phyloP scores from a whole-genome alignment of 2,329 filamentous ascomycete genomes.

The Sporothrix pallida region DNA sequence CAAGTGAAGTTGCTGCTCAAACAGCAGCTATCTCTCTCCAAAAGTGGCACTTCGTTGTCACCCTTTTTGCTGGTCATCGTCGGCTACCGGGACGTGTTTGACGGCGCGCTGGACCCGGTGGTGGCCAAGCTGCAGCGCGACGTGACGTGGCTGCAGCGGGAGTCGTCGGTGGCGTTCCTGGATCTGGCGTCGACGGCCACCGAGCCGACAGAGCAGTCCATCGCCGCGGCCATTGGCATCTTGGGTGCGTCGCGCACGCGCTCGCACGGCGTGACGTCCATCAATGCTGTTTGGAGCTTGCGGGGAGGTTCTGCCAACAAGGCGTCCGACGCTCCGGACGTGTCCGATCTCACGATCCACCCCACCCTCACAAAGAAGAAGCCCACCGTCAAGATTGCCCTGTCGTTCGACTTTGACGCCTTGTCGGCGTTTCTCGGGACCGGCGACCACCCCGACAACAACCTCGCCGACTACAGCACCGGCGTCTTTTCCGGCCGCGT shows the following conservation, averaged over 20 bases:
- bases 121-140: conserved; percentile 19
- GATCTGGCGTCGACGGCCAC: conserved; percentile 2
- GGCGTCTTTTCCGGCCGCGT: conserved; percentile 55
- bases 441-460: conserved; percentile 55
- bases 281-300: conserved; percentile 14
- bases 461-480: conserved; percentile 55
- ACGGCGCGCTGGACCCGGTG: conserved; percentile 7
- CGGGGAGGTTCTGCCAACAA: not conserved
- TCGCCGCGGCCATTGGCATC: conserved; percentile 9
- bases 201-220: conserved; percentile 21
- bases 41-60: not conserved
- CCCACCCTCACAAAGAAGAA: conserved; percentile 11
- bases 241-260: not conserved
- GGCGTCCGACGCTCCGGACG: not conserved
- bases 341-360: conserved; percentile 14
- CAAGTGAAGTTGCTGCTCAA: conserved; percentile 4
- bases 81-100: conserved; percentile 19
- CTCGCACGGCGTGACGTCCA: conserved; percentile 12
- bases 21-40: not conserved
- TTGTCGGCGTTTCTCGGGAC: conserved; percentile 61
- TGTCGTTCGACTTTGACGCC: conserved; percentile 58
- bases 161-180: not conserved
- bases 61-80: conserved; percentile 9
- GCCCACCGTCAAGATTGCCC: conserved; percentile 40
- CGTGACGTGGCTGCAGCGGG: conserved; percentile 7